phyloP scores from a whole-genome alignment of 139 green algal species.

The Dunaliella primolecta region DNA sequence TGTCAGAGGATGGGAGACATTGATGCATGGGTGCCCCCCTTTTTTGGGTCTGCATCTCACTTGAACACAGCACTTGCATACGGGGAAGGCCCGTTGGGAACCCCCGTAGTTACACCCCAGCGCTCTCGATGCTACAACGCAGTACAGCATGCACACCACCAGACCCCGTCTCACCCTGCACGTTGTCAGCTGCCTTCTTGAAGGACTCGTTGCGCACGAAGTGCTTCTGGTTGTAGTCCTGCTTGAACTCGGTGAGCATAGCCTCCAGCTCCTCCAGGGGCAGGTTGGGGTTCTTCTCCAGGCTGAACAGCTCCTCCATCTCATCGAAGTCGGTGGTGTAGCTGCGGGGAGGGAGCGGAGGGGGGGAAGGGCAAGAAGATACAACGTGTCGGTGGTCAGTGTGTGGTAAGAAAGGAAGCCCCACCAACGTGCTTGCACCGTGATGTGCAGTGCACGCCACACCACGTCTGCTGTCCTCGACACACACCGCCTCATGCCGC shows the following conservation, averaged over 20 bases:
- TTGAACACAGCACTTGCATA: no score
- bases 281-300: constrained; percentile 93
- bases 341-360: neutral
- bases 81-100: no score
- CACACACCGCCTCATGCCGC: no score
- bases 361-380: neutral
- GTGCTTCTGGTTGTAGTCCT: constrained; percentile 99
- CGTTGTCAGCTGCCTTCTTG: constrained; percentile 81
- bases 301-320: constrained; percentile 96
- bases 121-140: no score
- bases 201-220: constrained; percentile 98
- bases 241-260: constrained; percentile 90
- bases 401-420: neutral
- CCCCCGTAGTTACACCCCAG: no score
- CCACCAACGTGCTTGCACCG: no score
- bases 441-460: no score
- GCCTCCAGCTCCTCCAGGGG: constrained; percentile 85
- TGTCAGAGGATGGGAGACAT: no score
- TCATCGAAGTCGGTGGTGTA: constrained; percentile 92
- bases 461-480: no score
- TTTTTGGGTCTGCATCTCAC: no score
- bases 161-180: constrained; percentile 75
- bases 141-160: no score
- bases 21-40: no score
- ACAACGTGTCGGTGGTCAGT: neutral